Evolutionary conservation across 495 filamentous ascomycete species (phyloP), one percentile per base, ranked within the genome.

Genomic region (Daldinia grandis): DNA sequence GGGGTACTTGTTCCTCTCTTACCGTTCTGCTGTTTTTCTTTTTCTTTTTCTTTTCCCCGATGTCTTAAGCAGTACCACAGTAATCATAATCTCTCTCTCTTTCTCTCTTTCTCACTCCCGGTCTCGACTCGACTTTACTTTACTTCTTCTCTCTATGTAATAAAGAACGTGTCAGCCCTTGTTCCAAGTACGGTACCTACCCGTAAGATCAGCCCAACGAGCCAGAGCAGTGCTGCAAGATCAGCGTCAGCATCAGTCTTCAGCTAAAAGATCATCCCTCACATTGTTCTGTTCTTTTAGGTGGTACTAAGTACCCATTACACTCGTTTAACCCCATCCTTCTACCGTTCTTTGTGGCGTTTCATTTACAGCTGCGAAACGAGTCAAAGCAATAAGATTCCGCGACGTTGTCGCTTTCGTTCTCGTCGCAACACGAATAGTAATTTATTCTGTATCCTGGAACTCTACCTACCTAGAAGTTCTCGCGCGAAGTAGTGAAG

Each of bases 281-380:
- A 49, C 62, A 44, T 58, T 8, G 17, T 47, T 24, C 35, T 53
- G 54, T 61, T 69, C 60, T 62, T 59, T 55, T 49, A 62, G 69
- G 42, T 47, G 85, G 85, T 85, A 86, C 83, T 88, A 78, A 40
- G 78, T 89, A 80, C 87, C 85, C 72, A 80, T 87, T 88, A 77
- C 88, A 78, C 79, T 90, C 87, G 84, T 89, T 89, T 78, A 54
- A 47, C 33, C 47, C 25, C 27, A 58, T 64, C 74, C 58, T 72
- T 54, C 38, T 27, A 62, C 27, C 54, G 21, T 60, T 21, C 42
- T 55, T 5, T 21, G 66, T 66, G 57, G 38, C 62, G 56, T 47
- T 62, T 59, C 56, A 42, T 27, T 51, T 67, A 42, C 54, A 47
- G 49, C 64, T 60, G 33, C 58, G 58, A 62, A 59, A 56, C 53